Evolutionary conservation across 192 early-diverging fungal genomes (phyloP).

Genomic region (Coemansia sp.): DNA sequence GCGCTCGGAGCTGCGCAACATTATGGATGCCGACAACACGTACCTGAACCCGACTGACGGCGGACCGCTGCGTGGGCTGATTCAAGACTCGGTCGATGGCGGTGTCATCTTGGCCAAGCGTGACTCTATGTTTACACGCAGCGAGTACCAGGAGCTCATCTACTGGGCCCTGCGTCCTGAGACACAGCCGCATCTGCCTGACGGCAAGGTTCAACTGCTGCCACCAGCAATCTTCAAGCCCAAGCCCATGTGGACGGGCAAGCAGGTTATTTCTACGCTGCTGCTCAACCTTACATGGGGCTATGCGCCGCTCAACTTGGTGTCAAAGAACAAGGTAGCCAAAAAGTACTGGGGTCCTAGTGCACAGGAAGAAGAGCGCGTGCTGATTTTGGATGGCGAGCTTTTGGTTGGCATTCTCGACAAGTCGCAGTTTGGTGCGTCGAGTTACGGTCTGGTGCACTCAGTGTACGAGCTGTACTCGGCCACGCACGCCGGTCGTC

Average conservation of each 20-base stretch:
- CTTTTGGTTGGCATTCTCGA: slow-evolving; percentile 91
- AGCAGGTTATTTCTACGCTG: slow-evolving; percentile 94
- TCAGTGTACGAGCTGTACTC: slow-evolving; percentile 95
- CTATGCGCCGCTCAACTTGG: slow-evolving; percentile 77
- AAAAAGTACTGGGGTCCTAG: slow-evolving; percentile 81
- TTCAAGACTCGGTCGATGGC: slow-evolving; percentile 98
- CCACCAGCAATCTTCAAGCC: slow-evolving; percentile 91
- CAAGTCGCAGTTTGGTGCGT: slow-evolving; percentile 96
- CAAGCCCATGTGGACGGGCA: slow-evolving; percentile 90
- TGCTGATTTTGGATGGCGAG: slow-evolving; percentile 85
- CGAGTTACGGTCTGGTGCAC: slow-evolving; percentile 90
- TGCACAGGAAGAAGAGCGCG: slow-evolving; percentile 75
- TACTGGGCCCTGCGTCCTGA: slow-evolving; percentile 85
- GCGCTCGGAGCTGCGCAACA: slow-evolving; percentile 92
- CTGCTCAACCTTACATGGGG: slow-evolving; percentile 86
- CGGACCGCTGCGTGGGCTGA: slow-evolving; percentile 94
- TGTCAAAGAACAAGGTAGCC: slow-evolving; percentile 83
- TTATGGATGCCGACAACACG: slow-evolving; percentile 92
- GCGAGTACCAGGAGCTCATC: slow-evolving; percentile 92
- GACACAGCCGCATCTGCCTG: slow-evolving; percentile 47
- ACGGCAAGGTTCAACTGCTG: slow-evolving; percentile 79
- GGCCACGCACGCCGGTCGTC: slow-evolving; percentile 79
- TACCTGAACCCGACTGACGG: slow-evolving; percentile 97
- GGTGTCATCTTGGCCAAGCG: slow-evolving; percentile 91
- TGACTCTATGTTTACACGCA: slow-evolving; percentile 82